Percentiles rank a stretch among this genome's conserved stretches.
phyloP scores from a whole-genome alignment of 2,329 filamentous ascomycete species.

The Tympanopsis confertula region DNA sequence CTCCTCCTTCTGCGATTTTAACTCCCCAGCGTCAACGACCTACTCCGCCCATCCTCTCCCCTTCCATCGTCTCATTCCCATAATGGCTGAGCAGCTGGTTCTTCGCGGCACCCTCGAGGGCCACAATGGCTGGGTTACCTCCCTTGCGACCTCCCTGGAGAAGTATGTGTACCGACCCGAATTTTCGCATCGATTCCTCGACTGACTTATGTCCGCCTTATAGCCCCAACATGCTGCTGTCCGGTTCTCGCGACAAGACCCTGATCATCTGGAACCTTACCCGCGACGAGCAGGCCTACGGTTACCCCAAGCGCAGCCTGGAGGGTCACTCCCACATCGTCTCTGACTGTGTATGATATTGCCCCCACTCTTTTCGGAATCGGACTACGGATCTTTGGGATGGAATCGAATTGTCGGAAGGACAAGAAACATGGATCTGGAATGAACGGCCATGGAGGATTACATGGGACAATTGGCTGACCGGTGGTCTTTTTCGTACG shows the following conservation, averaged over 20 bases:
- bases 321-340: constrained; percentile 99
- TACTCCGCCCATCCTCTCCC: neutral
- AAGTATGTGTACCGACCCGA: constrained; percentile 54
- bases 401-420: no score
- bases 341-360: constrained; percentile 83
- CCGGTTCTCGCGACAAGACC: constrained; percentile 92
- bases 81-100: constrained; percentile 88
- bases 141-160: constrained; percentile 95
- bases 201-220: constrained; percentile 14
- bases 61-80: constrained; percentile 10
- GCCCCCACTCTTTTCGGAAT: constrained; percentile 11
- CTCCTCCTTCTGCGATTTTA: constrained; percentile 1
- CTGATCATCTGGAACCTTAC: constrained; percentile 99
- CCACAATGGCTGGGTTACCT: constrained; percentile 99
- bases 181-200: constrained; percentile 11
- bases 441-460: no score
- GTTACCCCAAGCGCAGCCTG: constrained; percentile 97
- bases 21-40: constrained; percentile 1
- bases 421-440: no score
- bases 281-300: constrained; percentile 95
- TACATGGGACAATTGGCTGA: no score
- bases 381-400: constrained; percentile 13
- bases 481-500: no score
- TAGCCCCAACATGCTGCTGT: constrained; percentile 99
- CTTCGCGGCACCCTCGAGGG: constrained; percentile 95